Base-by-base conservation (phyloP, 441 rosid species). In the Biscutella auriculata region DNA sequence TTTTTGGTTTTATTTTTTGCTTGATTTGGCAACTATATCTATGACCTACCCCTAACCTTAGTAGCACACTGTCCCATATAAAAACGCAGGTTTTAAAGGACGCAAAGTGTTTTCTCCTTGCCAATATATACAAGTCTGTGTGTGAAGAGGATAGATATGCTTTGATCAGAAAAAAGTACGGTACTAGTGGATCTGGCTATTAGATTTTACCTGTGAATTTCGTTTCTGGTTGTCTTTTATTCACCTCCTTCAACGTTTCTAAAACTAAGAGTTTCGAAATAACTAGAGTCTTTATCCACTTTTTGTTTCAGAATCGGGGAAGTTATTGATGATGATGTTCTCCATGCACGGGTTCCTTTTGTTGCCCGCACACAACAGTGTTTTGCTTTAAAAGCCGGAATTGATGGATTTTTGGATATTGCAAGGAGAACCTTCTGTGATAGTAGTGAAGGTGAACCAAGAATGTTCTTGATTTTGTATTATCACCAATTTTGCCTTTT, bases 291-390 rank as follows among this genome's bases (percentile, higher is more conserved):
- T 53, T 43, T 63, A 59, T 67, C 56, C 44, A 66, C 30, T 44
- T 12, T 34, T 21, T 43, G 58, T 74, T 59, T 47, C 80, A 93
- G 99, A 75, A 73, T 89, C 27, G 86, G 96, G 40, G 96, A 85
- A 71, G 95, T 83, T 53, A 85, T 93, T 30, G 95, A 89, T 69
- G 99, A 89, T 76, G 96, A 89, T 70, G 93, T 93, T 64, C 96
- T 93, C 68, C 99, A 93, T 70, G 88, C 99, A 57, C 84, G 96
- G 51, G 91, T 77, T 68, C 93, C 99, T 54, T 93, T 89, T 73
- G 80, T 89, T 75, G 97, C 99, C 60, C 93, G 95, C 51, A 87
- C 99, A 57, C 97, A 93, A 70, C 99, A 89, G 76, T 93, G 97
- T 77, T 93, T 93, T 79, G 97, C 97, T 76, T 85, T 93, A 68